Base-by-base conservation (phyloP, 2,329 filamentous ascomycete species). In the Cordyceps fumosorosea region DNA sequence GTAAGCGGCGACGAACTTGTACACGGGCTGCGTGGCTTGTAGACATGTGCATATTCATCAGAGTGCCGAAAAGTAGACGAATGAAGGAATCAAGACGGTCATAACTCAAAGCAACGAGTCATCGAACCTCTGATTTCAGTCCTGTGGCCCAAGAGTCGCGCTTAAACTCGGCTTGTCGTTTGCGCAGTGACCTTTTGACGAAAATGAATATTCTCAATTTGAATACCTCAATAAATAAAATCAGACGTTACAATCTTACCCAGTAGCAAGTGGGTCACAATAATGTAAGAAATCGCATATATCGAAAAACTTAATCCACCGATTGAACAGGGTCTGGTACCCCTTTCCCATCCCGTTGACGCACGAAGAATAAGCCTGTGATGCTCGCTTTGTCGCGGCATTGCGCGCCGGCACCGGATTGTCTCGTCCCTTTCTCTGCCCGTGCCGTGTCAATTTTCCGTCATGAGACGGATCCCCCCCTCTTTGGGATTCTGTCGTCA, bases 361-460 rank as follows among this genome's bases (percentile, higher is more conserved):
- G 7, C 3, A 24, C 32, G 14, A 56, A 10, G 14, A 57, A 11
- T 24, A 20, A 8, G 45, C 34, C n/a, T 14, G 32, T 26, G 44
- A 24, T 24, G 29, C 45, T 59, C 56, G 56, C 45, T 59, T 59
- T 59, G 56, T 59, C 22, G 45, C 56, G 56, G 56, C 56, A 48
- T 59, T 52, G 18, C 18, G n/a, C 44, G 7, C n/a, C 8, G n/a
- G 34, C 34, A 14, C 7, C 11, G 34, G 34, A 12, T 37, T 37
- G 2, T 37, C 11, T 37, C 12, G 12, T 14, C 34, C 11, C 34
- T 37, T 10, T 8, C 29, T 4, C 7, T 37, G 34, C 34, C 8
- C 34, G 34, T 37, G 34, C 11, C 12, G 34, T 37, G 12, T 37
- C 34, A 37, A 37, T 37, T 10, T 37, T 37, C 34, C 12, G 34